phyloP scores from a whole-genome alignment of 2,329 filamentous ascomycete genomes.

The Aspergillus neoniger region DNA sequence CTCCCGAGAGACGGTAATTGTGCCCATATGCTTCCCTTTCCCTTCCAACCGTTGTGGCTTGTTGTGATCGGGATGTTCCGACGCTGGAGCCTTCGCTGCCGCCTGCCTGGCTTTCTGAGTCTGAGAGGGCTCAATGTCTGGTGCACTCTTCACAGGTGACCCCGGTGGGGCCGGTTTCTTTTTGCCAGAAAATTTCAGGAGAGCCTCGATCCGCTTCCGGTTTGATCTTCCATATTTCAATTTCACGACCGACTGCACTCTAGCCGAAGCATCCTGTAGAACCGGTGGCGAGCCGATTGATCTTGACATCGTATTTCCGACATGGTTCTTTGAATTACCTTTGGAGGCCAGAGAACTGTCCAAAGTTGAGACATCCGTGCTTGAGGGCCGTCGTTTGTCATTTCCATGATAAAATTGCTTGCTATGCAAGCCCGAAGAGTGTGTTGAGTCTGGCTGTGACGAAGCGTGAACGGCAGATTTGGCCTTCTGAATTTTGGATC shows the following conservation, averaged over 20 bases:
- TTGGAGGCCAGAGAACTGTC: slow-evolving; percentile 14
- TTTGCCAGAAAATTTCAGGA: slow-evolving; percentile 48
- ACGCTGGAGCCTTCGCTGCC: slow-evolving; percentile 11
- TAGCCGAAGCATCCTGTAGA: slow-evolving; percentile 14
- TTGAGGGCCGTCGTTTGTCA: slow-evolving; percentile 15
- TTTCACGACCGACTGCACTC: slow-evolving; percentile 47
- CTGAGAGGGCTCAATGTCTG: slow-evolving; percentile 23
- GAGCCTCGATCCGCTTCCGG: slow-evolving; percentile 49
- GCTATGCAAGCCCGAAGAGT: slow-evolving; percentile 13
- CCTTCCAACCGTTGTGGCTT: slow-evolving; percentile 21
- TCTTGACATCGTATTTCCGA: slow-evolving; percentile 6
- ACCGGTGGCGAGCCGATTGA: slow-evolving; percentile 12
- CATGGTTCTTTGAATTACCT: slow-evolving; percentile 6
- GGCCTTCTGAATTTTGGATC: slow-evolving; percentile 19
- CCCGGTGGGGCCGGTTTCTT: slow-evolving; percentile 31
- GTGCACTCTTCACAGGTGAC: slow-evolving; percentile 27
- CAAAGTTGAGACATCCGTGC: slow-evolving; percentile 12
- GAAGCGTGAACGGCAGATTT: slow-evolving; percentile 18
- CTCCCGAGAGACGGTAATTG: slow-evolving; percentile 32
- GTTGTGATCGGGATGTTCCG: slow-evolving; percentile 14
- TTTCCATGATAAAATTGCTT: slow-evolving; percentile 13
- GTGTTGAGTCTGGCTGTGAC: slow-evolving; percentile 22
- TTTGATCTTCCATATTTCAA: slow-evolving; percentile 56
- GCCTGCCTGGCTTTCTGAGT: slow-evolving; percentile 22
- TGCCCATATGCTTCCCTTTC: slow-evolving; percentile 24